These are phyloP conservation scores for Rhizodiscina lignyota DNA, from an alignment of 495 filamentous ascomycete species.

Conservation along the genomic window DNA sequence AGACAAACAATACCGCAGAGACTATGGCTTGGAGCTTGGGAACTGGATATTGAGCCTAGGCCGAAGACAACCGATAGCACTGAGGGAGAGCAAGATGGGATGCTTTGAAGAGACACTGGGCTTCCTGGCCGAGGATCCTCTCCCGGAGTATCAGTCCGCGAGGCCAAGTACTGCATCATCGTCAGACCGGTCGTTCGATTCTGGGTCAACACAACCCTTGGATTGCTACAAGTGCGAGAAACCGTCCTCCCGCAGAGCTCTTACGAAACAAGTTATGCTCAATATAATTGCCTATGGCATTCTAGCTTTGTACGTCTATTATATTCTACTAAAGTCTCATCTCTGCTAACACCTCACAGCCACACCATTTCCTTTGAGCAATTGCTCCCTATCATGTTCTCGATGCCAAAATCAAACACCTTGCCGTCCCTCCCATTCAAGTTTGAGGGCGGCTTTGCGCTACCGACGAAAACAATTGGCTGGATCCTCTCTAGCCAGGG, in stretches of 20 bases:
- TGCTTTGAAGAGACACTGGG: constrained; percentile 24
- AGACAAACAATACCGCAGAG: constrained; percentile 58
- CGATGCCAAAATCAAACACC: constrained; percentile 42
- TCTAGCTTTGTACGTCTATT: constrained; percentile 71
- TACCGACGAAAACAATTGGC: constrained; percentile 69
- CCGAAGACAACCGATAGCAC: constrained; percentile 5
- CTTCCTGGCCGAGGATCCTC: constrained; percentile 35
- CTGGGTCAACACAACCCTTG: neutral
- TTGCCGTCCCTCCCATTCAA: constrained; percentile 57
- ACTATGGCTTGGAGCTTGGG: constrained; percentile 62
- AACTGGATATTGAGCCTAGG: constrained; percentile 45
- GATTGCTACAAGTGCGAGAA: neutral
- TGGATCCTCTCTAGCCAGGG: constrained; percentile 79
- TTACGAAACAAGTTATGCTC: constrained; percentile 66
- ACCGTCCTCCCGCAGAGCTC: constrained; percentile 31
- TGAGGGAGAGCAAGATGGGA: constrained; percentile 17
- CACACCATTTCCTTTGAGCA: constrained; percentile 89
- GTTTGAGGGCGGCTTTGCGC: constrained; percentile 73
- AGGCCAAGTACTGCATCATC: constrained; percentile 33
- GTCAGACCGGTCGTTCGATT: neutral
- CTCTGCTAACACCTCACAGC: constrained; percentile 26
- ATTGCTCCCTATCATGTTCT: constrained; percentile 81
- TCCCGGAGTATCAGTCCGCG: constrained; percentile 37
- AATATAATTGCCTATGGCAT: constrained; percentile 84
- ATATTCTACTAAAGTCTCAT: too few relatives aligned